Base-by-base conservation (phyloP, 2,329 filamentous ascomycete species). In the Talaromyces sp. region DNA sequence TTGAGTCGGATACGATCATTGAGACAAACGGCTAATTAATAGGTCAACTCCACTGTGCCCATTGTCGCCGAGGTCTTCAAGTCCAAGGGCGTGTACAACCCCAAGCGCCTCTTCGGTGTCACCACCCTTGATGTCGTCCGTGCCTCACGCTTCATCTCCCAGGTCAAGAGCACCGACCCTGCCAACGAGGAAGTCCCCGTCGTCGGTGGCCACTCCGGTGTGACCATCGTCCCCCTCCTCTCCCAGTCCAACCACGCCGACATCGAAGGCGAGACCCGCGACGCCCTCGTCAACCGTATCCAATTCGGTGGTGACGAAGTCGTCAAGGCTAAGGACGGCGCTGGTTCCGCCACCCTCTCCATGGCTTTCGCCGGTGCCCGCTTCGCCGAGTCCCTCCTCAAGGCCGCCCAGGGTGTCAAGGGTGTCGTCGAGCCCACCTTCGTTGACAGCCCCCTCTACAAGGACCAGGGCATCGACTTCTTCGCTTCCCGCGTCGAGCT, bases 221-320 rank as follows among this genome's bases (percentile, higher is more conserved):
- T 95, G 77, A 99, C 95, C 83, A 99, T 99, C 76, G 95, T 99
- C 60, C 95, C 95, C 70, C 90, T 99, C 74, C 93, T 99, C 84
- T 94, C 90, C 78, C 95, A 98, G 87, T 92, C 91, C 81, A 90
- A 84, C 81, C 91, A 97, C 88, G 84, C 89, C 74, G 88, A 91
- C 76, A 91, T 98, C 75, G 84, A 87, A 74, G 90, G 92, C 80
- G 85, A 93, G 81, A 84, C 88, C 76, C 86, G 87, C 67, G 87
- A 88, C 70, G 85, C 86, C 68, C 92, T 98, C 75, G 84, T 98
- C 82, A 88, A 93, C 81, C 93, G 95, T 80, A 95, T 98, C 76
- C 94, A 98, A 85, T 98, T 98, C 80, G 94, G 95, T 81, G 94
- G 94, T 86, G 94, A 98, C 80, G 94, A 98, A 89, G 94, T 98